A percentile compares a stretch with the other conserved stretches of the same genome.
Evolutionary conservation across 148 eudicot genomes (phyloP).

Genomic region (Cornus controversa): DNA sequence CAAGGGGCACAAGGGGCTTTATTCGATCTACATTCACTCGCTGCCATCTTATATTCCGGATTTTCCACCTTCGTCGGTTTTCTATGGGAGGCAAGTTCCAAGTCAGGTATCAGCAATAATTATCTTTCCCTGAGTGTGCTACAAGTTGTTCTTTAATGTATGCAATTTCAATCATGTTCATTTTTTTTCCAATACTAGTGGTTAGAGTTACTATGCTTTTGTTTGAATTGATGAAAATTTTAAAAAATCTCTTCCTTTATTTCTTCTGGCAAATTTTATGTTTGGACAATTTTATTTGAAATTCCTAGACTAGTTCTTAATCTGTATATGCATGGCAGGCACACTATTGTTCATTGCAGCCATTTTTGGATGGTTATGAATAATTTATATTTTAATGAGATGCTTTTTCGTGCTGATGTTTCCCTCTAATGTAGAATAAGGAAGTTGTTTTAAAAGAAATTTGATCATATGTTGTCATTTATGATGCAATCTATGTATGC

Average conservation of each 20-base stretch:
- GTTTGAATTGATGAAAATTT: neutral
- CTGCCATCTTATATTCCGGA: slow-evolving; percentile 34
- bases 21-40: slow-evolving; percentile 44
- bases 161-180: neutral
- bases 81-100: slow-evolving; percentile 45
- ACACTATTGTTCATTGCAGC: neutral
- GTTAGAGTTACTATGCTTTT: neutral
- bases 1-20: slow-evolving; percentile 34
- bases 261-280: neutral
- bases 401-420: no score
- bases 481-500: neutral
- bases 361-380: neutral
- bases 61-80: slow-evolving; percentile 37
- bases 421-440: no score
- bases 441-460: neutral
- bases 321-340: neutral
- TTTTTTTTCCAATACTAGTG: neutral
- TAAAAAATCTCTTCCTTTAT: neutral
- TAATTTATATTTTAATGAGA: no score
- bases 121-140: neutral
- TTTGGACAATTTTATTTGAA: neutral
- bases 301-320: neutral
- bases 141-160: neutral
- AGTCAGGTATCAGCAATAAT: slow-evolving; percentile 38
- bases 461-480: neutral